A percentile compares a stretch with the other conserved stretches of the same genome.
Conservation (phyloP, 2,329 filamentous ascomycete species). For the Nemania abortiva region DNA sequence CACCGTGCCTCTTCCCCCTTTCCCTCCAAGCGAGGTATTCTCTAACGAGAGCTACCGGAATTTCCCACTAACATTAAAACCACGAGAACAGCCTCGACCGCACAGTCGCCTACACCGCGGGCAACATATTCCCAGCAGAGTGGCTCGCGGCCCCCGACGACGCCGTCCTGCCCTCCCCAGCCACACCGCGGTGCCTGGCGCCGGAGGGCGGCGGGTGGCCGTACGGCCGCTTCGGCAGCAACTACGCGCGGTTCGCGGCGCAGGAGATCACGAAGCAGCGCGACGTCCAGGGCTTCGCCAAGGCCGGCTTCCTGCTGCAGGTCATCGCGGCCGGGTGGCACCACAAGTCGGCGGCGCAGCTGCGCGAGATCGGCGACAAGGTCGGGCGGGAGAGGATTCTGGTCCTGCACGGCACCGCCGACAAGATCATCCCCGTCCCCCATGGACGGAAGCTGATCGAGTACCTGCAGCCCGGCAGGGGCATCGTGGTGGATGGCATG, state of each 20-base stretch:
- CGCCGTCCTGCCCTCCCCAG: constrained; percentile 61
- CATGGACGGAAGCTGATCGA: constrained; percentile 78
- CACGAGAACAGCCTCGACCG: constrained; percentile 65
- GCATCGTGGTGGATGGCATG: constrained; percentile 74
- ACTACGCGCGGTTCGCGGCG: constrained; percentile 85
- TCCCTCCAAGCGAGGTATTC: too few relatives aligned
- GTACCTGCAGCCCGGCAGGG: constrained; percentile 68
- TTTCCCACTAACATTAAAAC: constrained; percentile 5
- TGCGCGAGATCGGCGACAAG: constrained; percentile 72
- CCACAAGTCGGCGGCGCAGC: constrained; percentile 75
- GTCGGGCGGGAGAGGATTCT: constrained; percentile 81
- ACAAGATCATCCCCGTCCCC: constrained; percentile 80
- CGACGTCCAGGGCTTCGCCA: constrained; percentile 70
- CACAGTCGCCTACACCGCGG: constrained; percentile 73
- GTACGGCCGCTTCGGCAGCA: constrained; percentile 71
- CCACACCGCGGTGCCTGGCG: constrained; percentile 52
- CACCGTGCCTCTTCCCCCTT: too few relatives aligned
- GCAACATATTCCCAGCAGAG: constrained; percentile 72
- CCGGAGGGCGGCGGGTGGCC: constrained; percentile 45
- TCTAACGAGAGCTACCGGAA: too few relatives aligned
- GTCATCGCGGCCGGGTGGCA: constrained; percentile 84
- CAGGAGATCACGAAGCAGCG: constrained; percentile 80
- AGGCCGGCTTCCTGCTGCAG: constrained; percentile 79
- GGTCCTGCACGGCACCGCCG: constrained; percentile 79
- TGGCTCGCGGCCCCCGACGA: constrained; percentile 75